phyloP scores from a whole-genome alignment of 257 asterid species.

The Lavandula angustifolia region DNA sequence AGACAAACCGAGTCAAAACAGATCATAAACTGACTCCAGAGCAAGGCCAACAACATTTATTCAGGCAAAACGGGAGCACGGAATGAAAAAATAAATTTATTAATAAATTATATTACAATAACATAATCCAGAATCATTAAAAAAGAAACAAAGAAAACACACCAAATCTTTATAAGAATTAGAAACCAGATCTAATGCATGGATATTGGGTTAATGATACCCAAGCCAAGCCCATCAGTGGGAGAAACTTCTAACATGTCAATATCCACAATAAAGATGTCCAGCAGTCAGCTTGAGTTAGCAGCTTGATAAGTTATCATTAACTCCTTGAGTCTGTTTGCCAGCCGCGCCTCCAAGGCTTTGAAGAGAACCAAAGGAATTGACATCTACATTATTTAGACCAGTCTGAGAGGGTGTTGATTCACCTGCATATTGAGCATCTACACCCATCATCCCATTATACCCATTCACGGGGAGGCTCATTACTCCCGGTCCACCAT shows the following conservation, averaged over 20 bases:
- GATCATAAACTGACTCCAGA: constrained; percentile 17
- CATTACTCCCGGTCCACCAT: constrained; percentile 50
- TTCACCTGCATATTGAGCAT: constrained; percentile 46
- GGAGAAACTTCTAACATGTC: constrained; percentile 51
- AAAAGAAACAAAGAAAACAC: constrained; percentile 39
- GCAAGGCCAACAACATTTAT: constrained; percentile 21
- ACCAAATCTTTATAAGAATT: constrained; percentile 43
- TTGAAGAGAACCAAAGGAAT: constrained; percentile 44
- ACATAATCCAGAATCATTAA: constrained; percentile 42
- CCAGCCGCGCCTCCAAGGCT: constrained; percentile 43
- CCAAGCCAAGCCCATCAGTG: constrained; percentile 41
- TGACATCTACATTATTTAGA: constrained; percentile 40
- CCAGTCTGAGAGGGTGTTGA: constrained; percentile 35
- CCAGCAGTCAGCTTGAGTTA: constrained; percentile 50
- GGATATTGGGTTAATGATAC: constrained; percentile 33
- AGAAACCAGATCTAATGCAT: constrained; percentile 38
- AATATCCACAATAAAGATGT: constrained; percentile 48
- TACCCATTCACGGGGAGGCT: constrained; percentile 46
- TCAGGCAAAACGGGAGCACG: not conserved
- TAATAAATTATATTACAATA: constrained; percentile 51
- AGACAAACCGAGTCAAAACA: constrained; percentile 11
- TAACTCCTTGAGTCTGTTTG: constrained; percentile 40
- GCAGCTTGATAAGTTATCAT: constrained; percentile 41
- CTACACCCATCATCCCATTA: constrained; percentile 43
- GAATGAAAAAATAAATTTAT: constrained; percentile 26